phyloP scores from a whole-genome alignment of 768 basidiomycete species.

The Russula lepida region DNA sequence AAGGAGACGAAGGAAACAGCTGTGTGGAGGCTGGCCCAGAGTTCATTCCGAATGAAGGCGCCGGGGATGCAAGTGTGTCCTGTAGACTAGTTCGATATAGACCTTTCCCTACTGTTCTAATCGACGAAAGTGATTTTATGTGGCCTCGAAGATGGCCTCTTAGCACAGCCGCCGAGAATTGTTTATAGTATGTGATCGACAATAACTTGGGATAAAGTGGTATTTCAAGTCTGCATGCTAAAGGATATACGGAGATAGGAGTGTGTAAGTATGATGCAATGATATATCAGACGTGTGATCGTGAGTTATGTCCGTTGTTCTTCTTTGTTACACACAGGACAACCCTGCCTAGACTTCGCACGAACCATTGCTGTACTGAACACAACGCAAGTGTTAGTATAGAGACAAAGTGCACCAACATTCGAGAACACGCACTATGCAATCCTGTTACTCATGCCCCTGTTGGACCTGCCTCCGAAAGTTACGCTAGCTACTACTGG shows the following conservation, averaged over 20 bases:
- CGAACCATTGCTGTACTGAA: slow-evolving; percentile 63
- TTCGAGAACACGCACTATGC: slow-evolving; percentile 47
- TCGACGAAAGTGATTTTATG: background rate
- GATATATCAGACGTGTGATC: background rate
- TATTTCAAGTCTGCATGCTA: background rate
- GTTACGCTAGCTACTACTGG: slow-evolving; percentile 40
- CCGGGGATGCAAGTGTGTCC: background rate
- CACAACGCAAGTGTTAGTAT: background rate
- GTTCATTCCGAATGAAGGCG: background rate
- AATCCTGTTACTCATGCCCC: slow-evolving; percentile 60
- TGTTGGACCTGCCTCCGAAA: slow-evolving; percentile 30
- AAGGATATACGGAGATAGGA: background rate
- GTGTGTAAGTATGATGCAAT: background rate
- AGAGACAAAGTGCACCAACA: background rate
- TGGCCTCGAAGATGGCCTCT: background rate
- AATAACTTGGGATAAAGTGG: background rate
- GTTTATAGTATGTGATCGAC: background rate
- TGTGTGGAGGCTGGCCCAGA: background rate
- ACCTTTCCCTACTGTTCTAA: background rate
- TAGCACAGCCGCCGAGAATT: too few species aligned
- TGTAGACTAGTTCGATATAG: background rate
- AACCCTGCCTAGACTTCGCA: slow-evolving; percentile 54
- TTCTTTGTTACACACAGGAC: slow-evolving; percentile 71
- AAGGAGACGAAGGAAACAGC: background rate
- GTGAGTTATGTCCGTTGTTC: slow-evolving; percentile 31